Evolutionary conservation across 2,329 filamentous ascomycete species (phyloP).

Genomic region (Colletotrichum graminicola): DNA sequence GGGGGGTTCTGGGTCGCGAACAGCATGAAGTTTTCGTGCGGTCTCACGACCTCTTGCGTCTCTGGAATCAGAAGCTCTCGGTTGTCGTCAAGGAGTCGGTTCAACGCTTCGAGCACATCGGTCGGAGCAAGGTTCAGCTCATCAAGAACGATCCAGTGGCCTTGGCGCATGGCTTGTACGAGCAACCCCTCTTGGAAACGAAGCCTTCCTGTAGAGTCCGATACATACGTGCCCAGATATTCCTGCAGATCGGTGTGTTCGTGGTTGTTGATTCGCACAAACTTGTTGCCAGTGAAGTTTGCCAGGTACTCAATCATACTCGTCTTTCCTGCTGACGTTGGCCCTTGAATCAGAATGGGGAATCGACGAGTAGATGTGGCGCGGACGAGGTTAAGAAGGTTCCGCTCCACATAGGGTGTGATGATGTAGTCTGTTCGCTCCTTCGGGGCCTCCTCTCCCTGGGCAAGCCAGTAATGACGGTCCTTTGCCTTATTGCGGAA

Average conservation of each 20-base stretch:
- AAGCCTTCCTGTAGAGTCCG: conserved; percentile 84
- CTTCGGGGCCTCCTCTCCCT: conserved; percentile 75
- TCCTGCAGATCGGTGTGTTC: conserved; percentile 99
- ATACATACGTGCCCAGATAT: conserved; percentile 95
- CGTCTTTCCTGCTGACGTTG: conserved; percentile 97
- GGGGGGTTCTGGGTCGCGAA: conserved; percentile 98
- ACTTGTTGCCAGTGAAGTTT: conserved; percentile 96
- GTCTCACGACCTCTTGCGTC: conserved; percentile 92
- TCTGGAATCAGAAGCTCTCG: conserved; percentile 95
- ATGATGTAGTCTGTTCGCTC: conserved; percentile 94
- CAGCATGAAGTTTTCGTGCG: conserved; percentile 95
- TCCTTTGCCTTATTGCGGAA: conserved; percentile 75
- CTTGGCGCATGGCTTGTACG: conserved; percentile 90
- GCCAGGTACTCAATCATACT: conserved; percentile 99
- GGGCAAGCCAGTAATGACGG: conserved; percentile 89
- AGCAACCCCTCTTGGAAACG: conserved; percentile 94
- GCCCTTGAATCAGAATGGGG: conserved; percentile 94
- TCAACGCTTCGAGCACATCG: conserved; percentile 95
- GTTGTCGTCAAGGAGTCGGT: conserved; percentile 95
- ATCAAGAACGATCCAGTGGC: conserved; percentile 98
- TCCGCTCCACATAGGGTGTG: conserved; percentile 93
- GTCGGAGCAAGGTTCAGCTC: conserved; percentile 97
- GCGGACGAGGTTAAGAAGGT: conserved; percentile 92
- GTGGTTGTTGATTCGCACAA: conserved; percentile 99
- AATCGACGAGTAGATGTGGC: conserved; percentile 93